Percentiles rank a stretch among this genome's conserved stretches.
These are phyloP conservation scores for Aspergillus ustus DNA, from an alignment of 2,329 filamentous ascomycete species.

Conservation along the genomic window DNA sequence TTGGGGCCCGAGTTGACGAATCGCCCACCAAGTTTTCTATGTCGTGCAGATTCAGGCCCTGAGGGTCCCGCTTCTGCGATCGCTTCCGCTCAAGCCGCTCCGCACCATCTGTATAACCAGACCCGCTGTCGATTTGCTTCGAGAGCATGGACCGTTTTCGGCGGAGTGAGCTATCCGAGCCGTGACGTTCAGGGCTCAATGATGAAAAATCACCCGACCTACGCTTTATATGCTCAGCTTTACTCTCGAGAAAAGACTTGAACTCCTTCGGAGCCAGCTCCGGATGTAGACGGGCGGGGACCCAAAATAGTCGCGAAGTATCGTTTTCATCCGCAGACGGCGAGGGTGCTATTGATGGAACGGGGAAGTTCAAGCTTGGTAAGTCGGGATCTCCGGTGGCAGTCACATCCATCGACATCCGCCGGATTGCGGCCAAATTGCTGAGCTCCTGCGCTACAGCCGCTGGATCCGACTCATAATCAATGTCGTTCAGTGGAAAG, in stretches of 20 bases:
- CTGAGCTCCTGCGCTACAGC: slow-evolving; percentile 90
- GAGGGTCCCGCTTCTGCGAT: slow-evolving; percentile 61
- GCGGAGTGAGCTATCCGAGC: slow-evolving; percentile 64
- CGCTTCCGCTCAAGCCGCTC: slow-evolving; percentile 76
- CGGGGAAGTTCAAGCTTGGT: slow-evolving; percentile 47
- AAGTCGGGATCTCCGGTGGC: slow-evolving; percentile 63
- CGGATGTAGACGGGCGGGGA: slow-evolving; percentile 90
- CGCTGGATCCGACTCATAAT: slow-evolving; percentile 86
- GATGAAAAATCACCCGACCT: slow-evolving; percentile 75
- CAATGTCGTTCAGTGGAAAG: slow-evolving; percentile 78
- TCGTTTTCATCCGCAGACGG: slow-evolving; percentile 75
- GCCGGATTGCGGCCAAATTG: slow-evolving; percentile 85
- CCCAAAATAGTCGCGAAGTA: slow-evolving; percentile 88
- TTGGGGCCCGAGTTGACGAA: slow-evolving; percentile 70
- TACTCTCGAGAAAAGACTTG: slow-evolving; percentile 92
- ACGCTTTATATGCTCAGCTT: slow-evolving; percentile 85
- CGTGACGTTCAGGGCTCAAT: slow-evolving; percentile 56
- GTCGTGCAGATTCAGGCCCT: slow-evolving; percentile 68
- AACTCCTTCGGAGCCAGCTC: slow-evolving; percentile 95
- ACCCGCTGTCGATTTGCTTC: slow-evolving; percentile 79
- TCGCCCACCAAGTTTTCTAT: slow-evolving; percentile 84
- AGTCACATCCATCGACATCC: slow-evolving; percentile 92
- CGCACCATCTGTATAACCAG: slow-evolving; percentile 79
- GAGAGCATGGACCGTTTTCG: slow-evolving; percentile 97
- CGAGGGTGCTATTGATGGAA: slow-evolving; percentile 49